These are phyloP conservation scores for Erigeron canadensis DNA, from an alignment of 129 eudicot species.

Conservation along the genomic window DNA sequence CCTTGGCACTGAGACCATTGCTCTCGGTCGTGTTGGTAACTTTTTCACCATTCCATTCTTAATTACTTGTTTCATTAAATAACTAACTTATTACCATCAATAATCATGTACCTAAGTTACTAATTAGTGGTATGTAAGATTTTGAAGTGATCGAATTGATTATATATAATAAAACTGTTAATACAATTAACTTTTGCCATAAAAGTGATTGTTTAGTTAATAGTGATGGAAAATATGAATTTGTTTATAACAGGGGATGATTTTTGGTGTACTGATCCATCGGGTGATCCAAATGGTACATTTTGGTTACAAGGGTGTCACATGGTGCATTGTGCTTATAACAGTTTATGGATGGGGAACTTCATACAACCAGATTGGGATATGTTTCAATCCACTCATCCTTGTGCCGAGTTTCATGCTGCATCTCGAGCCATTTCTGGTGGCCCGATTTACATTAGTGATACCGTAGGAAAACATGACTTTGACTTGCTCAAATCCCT, in stretches of 20 bases:
- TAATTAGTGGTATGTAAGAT: too few species aligned
- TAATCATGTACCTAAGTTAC: too few species aligned
- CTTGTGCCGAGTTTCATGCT: constrained; percentile 94
- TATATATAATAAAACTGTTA: neutral
- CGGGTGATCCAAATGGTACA: constrained; percentile 93
- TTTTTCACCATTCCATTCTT: neutral
- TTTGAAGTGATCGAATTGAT: too few species aligned
- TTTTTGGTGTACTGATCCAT: constrained; percentile 94
- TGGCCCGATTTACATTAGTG: constrained; percentile 90
- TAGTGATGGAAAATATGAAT: too few species aligned
- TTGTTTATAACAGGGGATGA: constrained; percentile 62
- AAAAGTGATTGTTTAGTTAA: neutral
- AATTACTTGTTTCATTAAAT: too few species aligned
- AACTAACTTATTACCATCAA: too few species aligned
- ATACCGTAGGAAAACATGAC: constrained; percentile 78
- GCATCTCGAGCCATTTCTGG: constrained; percentile 97
- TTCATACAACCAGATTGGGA: constrained; percentile 97
- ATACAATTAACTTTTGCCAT: neutral
- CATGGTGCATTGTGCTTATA: constrained; percentile 98
- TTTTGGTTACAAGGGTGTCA: constrained; percentile 97
- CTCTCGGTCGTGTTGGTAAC: constrained; percentile 90
- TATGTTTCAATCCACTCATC: constrained; percentile 93
- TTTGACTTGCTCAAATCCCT: constrained; percentile 67
- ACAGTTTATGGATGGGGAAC: constrained; percentile 97
- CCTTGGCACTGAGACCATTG: constrained; percentile 88